phyloP scores from a whole-genome alignment of 1,284 basidiomycete species.

The Cryptococcus sp. region DNA sequence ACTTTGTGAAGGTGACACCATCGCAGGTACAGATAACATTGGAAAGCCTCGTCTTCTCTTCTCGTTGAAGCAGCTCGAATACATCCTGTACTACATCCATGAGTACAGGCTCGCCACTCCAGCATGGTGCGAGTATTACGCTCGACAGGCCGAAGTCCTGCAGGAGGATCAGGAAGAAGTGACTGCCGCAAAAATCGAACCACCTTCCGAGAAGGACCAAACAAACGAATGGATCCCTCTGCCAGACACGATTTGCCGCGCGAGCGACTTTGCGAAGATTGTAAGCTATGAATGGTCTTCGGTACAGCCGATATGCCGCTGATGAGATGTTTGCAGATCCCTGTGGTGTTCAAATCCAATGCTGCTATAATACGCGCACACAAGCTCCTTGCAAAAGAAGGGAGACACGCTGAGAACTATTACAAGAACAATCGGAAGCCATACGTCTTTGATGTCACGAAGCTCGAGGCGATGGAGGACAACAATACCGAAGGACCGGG shows the following conservation, averaged over 20 bases:
- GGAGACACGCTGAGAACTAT: conserved; percentile 3
- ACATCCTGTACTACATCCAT: conserved; percentile 78
- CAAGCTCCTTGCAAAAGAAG: background rate
- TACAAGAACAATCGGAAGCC: conserved; percentile 5
- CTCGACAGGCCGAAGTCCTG: background rate
- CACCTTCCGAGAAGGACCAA: background rate
- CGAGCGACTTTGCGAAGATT: conserved; percentile 10
- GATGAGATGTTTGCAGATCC: conserved; percentile 1
- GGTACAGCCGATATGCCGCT: background rate
- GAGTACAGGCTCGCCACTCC: conserved; percentile 66
- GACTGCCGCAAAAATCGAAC: background rate
- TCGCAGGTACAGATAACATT: conserved; percentile 58
- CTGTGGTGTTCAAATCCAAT: conserved; percentile 1
- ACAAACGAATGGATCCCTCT: conserved; percentile 26
- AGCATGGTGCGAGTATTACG: conserved; percentile 22
- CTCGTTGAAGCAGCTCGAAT: conserved; percentile 79
- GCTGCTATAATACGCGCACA: background rate
- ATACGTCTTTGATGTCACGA: conserved; percentile 4
- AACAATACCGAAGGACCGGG: conserved; percentile 33
- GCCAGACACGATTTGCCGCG: conserved; percentile 10
- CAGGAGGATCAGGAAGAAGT: background rate
- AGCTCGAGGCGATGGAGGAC: conserved; percentile 18
- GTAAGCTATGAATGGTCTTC: conserved; percentile 7
- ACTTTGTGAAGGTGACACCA: conserved; percentile 5
- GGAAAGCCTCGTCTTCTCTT: conserved; percentile 65